A percentile compares a stretch with the other conserved stretches of the same genome.
phyloP scores from a whole-genome alignment of 805 yeast species.

The Jamesozyma lodderae region DNA sequence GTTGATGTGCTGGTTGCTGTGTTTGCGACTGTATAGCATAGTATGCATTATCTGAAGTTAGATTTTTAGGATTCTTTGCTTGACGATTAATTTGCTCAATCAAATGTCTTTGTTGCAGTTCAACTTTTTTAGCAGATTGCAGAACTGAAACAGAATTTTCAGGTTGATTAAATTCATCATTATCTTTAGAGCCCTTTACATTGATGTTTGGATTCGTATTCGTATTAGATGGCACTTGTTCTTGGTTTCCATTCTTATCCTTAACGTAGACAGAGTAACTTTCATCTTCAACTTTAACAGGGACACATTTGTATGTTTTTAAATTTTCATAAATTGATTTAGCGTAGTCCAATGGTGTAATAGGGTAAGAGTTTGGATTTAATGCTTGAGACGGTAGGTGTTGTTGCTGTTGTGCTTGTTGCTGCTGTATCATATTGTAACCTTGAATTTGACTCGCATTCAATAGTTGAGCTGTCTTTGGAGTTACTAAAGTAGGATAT shows the following conservation, averaged over 20 bases:
- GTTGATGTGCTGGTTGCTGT: neutral
- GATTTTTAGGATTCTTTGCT: slow-evolving; percentile 3
- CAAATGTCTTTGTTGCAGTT: slow-evolving; percentile 20
- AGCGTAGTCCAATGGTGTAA: slow-evolving; percentile 25
- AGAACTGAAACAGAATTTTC: neutral
- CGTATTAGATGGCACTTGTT: too few relatives aligned
- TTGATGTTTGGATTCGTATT: too few relatives aligned
- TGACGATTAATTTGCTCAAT: slow-evolving; percentile 13
- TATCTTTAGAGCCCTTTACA: too few relatives aligned
- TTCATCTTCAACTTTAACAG: slow-evolving; percentile 19
- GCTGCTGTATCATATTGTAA: neutral
- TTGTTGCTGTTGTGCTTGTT: neutral
- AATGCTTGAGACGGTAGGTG: neutral
- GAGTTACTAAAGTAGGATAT: slow-evolving; percentile 7
- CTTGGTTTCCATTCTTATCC: neutral
- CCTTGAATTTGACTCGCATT: neutral
- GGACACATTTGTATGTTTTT: slow-evolving; percentile 24
- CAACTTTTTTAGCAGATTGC: slow-evolving; percentile 6
- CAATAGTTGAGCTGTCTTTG: slow-evolving; percentile 3
- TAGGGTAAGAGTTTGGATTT: slow-evolving; percentile 9
- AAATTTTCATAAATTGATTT: slow-evolving; percentile 24
- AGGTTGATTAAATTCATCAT: neutral
- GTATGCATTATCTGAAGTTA: neutral
- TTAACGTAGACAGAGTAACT: slow-evolving; percentile 2
- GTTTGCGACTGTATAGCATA: neutral